Evolutionary conservation across 148 eudicot genomes (phyloP).

Genomic region (Arbutus unedo): DNA sequence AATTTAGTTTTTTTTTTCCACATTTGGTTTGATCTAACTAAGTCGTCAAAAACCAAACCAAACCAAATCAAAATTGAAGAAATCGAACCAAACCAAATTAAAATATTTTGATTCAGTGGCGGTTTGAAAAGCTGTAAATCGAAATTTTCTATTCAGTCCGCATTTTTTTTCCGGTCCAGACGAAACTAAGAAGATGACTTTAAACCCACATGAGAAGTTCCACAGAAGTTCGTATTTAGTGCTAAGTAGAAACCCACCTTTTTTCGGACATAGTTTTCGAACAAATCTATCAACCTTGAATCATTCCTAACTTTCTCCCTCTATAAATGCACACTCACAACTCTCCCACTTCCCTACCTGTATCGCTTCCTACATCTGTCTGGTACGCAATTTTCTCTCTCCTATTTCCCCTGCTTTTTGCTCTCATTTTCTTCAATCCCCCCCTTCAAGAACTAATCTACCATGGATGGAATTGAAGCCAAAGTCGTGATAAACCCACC

Average conservation of each 20-base stretch:
- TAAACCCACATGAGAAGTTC: no score
- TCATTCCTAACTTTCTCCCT: background rate
- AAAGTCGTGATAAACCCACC: slow-evolving; percentile 1
- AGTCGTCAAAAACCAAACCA: no score
- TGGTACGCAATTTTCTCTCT: background rate
- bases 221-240: no score
- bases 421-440: background rate
- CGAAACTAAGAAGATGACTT: no score
- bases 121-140: no score
- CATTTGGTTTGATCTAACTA: no score
- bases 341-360: background rate
- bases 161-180: no score
- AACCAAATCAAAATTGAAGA: no score
- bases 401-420: background rate
- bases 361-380: background rate
- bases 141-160: no score
- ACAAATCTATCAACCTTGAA: background rate
- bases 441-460: background rate
- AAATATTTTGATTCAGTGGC: no score
- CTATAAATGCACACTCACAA: background rate
- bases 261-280: background rate
- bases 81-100: no score
- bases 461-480: slow-evolving; percentile 4
- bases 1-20: no score
- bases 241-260: background rate